phyloP scores from a whole-genome alignment of 768 basidiomycete species.

The Pholiota conissans region DNA sequence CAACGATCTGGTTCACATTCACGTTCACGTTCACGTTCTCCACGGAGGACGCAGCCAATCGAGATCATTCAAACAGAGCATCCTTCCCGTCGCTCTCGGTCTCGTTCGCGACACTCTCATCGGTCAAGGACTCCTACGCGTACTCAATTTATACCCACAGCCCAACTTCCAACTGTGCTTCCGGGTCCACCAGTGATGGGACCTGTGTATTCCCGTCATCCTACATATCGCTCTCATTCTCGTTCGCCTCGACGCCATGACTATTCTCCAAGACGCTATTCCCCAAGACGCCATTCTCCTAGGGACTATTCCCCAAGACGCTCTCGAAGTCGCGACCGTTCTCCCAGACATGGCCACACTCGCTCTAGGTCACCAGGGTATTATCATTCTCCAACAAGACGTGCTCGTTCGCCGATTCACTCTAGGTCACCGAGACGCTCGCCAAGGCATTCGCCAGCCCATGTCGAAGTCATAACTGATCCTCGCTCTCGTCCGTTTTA shows the following conservation, averaged over 20 bases:
- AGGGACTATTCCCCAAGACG: constrained; percentile 3
- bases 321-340: background rate
- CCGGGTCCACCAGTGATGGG: constrained; percentile 2
- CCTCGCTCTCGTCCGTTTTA: constrained; percentile 8
- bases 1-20: background rate
- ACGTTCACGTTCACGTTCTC: constrained; percentile 19
- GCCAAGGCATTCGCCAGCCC: constrained; percentile 1
- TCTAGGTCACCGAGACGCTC: background rate
- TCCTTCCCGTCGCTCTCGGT: constrained; percentile 17
- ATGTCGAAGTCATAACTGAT: constrained; percentile 15
- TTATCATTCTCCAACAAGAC: background rate
- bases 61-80: constrained; percentile 2
- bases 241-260: constrained; percentile 8
- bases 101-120: constrained; percentile 20
- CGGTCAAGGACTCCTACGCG: constrained; percentile 10
- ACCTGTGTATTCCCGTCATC: constrained; percentile 5
- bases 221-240: constrained; percentile 16
- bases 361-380: background rate
- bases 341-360: background rate
- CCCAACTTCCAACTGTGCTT: background rate
- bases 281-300: background rate
- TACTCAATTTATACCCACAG: constrained; percentile 7
- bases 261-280: constrained; percentile 6
- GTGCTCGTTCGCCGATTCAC: background rate
- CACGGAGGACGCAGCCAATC: constrained; percentile 12